Base-by-base conservation (phyloP, 2,329 filamentous ascomycete genomes). In the Nakataea oryzae region DNA sequence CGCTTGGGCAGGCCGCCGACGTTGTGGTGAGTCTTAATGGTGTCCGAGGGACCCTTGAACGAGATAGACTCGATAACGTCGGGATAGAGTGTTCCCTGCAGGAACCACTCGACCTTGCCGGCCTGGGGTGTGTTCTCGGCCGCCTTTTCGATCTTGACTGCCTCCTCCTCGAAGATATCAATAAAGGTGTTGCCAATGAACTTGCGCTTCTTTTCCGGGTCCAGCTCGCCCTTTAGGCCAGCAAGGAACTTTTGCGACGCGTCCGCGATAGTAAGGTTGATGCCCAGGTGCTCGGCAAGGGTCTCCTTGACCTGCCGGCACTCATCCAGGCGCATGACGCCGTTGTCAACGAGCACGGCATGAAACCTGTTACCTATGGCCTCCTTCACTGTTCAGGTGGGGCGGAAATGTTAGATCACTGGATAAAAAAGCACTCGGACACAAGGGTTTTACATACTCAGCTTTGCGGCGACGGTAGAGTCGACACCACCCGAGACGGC, bases 181-280 rank as follows among this genome's bases (percentile, higher is more conserved):
- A 81, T 80, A 63, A 72, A 81, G 55, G 84, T 90, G 65, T 81
- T 84, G 62, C 92, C 93, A 65, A 97, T 97, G 69, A 97, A 87
- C 77, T 96, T 96, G 58, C 72, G 69, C 69, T 74, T 69, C 71
- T 84, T 84, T 76, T 97, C 93, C 0, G 93, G 93, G 32, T 86
- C 91, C 0, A 77, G 78, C 29, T 96, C 84, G 24, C 91, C 93
- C 66, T 85, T 83, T 1, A 97, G 85, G 28, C 86, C 81, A 32
- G 78, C 77, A n/a, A 97, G 79, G 79, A 97, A 97, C 29, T 83
- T 78, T 64, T 96, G 81, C 12, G 83, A 82, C 0, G 86, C 92
- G 71, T 97, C 89, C 2, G 96, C 85, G 30, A 97, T 88, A 0
- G 90, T 96, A 3, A 97, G 80, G 74, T 96, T 95, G 74, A 97